Evolutionary conservation across 345 rosid species (phyloP), one percentile per base, ranked within the genome.

Genomic region (Mangifera indica): DNA sequence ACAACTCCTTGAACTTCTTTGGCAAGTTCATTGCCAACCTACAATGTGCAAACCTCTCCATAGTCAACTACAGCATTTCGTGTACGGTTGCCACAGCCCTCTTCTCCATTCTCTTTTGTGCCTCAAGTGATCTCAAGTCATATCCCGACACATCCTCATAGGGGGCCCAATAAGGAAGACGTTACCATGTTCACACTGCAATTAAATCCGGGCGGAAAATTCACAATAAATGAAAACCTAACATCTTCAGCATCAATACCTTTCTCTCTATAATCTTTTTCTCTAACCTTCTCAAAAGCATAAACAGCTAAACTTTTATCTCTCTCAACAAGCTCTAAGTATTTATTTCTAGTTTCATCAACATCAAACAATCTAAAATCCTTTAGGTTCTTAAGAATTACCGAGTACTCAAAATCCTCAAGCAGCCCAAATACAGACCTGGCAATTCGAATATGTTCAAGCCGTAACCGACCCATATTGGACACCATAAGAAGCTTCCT

Each of bases 131-230:
- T 83, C 98, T 86, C 84, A 87, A 68, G 74, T 92, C 97, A 78
- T 94, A 94, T 5, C 93, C 91, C 0, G 89, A 88, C 24, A 95
- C 81, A 66, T 91, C 94, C 83, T 95, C 98, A 56, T 92, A 93
- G 0, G 99, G 98, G 0, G 97, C 93, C 98, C 98, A 92, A 74
- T 92, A 95, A 59, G 99, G 98, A 61, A 84, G 60, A 64, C 99
- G 80, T 72, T 91, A 98, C 99, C 98, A 92, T 79, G 91, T 92
- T 97, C 99, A 95, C 25, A 95, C 89, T 0, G 98, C 99, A 55
- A 92, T 89, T 92, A 84, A 95, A 95, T 7, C 98, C 97, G 0
- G 99, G 97, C 2, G 98, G 97, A 59, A 91, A 92, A 68, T 92
- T 88, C 73, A 95, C 84, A 2, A 91, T 21, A 77, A 95, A 95